These are phyloP conservation scores for Phytopythium montanum DNA, from an alignment of 352 stramenopile species.

Conservation along the genomic window DNA sequence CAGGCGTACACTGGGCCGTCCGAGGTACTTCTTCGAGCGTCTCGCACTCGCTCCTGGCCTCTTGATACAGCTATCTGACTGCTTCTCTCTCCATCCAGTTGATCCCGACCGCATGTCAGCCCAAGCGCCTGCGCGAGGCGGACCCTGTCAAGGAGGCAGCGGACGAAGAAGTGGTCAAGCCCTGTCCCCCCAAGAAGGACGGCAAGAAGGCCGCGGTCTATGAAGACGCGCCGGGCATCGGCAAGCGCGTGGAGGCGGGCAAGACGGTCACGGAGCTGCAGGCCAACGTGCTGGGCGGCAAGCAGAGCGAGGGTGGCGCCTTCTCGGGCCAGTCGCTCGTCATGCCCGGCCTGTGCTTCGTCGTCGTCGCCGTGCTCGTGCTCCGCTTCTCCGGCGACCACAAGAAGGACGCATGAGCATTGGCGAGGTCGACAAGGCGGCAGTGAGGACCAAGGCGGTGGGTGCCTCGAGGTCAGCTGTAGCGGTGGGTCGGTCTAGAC, in stretches of 20 bases:
- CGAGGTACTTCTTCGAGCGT: slow-evolving; percentile 24
- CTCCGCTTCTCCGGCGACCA: slow-evolving; percentile 59
- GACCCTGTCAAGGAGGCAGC: slow-evolving; percentile 26
- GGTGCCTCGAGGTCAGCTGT: neutral
- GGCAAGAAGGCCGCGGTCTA: slow-evolving; percentile 27
- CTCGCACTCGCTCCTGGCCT: neutral
- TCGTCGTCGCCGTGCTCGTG: slow-evolving; percentile 44
- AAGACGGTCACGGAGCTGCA: slow-evolving; percentile 33
- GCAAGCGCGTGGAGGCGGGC: slow-evolving; percentile 30
- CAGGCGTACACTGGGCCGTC: slow-evolving; percentile 55
- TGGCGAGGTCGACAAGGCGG: neutral
- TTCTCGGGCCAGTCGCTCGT: slow-evolving; percentile 33
- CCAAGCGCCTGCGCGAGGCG: slow-evolving; percentile 59
- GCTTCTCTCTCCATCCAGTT: slow-evolving; percentile 16
- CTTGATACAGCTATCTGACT: neutral
- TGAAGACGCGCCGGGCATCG: slow-evolving; percentile 63
- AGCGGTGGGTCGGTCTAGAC: neutral
- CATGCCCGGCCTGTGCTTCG: slow-evolving; percentile 49
- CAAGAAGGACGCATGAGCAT: slow-evolving; percentile 64
- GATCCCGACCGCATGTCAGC: slow-evolving; percentile 43
- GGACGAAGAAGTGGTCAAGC: slow-evolving; percentile 49
- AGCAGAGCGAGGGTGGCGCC: slow-evolving; percentile 16
- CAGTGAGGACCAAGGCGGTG: neutral
- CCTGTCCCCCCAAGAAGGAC: slow-evolving; percentile 67
- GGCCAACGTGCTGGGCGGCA: slow-evolving; percentile 35